Evolutionary conservation across 1,139 yeast species (phyloP).

Genomic region (Lodderomyces elongisporus): DNA sequence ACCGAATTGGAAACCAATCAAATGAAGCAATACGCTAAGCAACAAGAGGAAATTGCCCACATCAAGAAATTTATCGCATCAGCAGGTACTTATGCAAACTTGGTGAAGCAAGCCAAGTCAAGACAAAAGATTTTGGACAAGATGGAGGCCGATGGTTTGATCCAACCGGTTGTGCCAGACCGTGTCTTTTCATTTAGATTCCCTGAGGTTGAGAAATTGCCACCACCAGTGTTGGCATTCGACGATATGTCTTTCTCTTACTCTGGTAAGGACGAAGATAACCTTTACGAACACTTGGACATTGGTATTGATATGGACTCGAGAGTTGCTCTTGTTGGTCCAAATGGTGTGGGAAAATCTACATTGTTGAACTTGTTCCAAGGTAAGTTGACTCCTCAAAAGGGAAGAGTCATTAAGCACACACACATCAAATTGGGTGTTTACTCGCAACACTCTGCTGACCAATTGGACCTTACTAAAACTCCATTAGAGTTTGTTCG

Average conservation of each 20-base stretch:
- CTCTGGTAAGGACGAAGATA: constrained; percentile 81
- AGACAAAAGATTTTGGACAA: constrained; percentile 98
- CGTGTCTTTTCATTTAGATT: constrained; percentile 90
- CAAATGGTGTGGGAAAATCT: constrained; percentile 99
- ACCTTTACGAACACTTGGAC: constrained; percentile 83
- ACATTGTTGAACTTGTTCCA: constrained; percentile 95
- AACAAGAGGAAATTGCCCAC: constrained; percentile 98
- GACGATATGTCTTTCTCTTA: constrained; percentile 93
- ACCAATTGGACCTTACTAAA: constrained; percentile 92
- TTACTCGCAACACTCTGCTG: constrained; percentile 98
- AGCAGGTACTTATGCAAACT: constrained; percentile 99
- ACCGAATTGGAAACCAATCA: constrained; percentile 92
- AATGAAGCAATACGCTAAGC: constrained; percentile 94
- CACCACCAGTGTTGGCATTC: constrained; percentile 97
- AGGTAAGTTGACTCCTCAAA: constrained; percentile 83
- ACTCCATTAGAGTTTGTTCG: constrained; percentile 95
- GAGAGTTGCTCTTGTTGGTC: constrained; percentile 96
- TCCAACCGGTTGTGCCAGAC: constrained; percentile 89
- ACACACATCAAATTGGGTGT: constrained; percentile 98
- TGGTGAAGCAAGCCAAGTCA: constrained; percentile 97
- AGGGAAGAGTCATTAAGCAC: constrained; percentile 95
- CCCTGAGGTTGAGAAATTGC: constrained; percentile 94
- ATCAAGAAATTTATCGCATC: constrained; percentile 98
- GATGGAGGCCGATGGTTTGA: constrained; percentile 99
- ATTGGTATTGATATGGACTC: constrained; percentile 99